These are phyloP conservation scores for Umbelopsis sp. DNA, from an alignment of 371 early-diverging fungal genomes.

Conservation along the genomic window DNA sequence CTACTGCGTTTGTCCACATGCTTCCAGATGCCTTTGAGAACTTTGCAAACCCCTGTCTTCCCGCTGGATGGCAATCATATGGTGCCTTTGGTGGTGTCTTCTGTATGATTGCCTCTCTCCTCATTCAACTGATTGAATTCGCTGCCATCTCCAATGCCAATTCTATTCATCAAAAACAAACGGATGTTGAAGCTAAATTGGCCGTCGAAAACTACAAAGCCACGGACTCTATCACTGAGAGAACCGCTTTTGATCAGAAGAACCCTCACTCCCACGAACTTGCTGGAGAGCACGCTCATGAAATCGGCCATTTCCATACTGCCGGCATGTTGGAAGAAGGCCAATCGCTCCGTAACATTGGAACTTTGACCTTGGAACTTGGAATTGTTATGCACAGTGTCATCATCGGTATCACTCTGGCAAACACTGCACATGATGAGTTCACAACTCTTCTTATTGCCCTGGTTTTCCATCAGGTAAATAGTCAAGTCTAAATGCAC, in stretches of 20 bases:
- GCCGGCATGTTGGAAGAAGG: constrained; percentile 49
- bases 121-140: constrained; percentile 42
- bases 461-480: constrained; percentile 85
- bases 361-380: constrained; percentile 75
- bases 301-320: constrained; percentile 54
- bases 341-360: constrained; percentile 37
- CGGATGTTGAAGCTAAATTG: not conserved
- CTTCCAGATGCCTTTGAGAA: constrained; percentile 42
- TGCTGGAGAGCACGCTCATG: constrained; percentile 45
- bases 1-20: constrained; percentile 83
- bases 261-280: constrained; percentile 20
- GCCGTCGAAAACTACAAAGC: not conserved
- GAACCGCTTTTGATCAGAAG: constrained; percentile 21
- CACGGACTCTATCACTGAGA: constrained; percentile 20
- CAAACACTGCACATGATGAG: constrained; percentile 63
- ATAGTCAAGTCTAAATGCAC: too few relatives aligned
- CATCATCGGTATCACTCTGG: constrained; percentile 83
- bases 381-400: constrained; percentile 89
- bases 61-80: constrained; percentile 39
- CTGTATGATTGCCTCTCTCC: constrained; percentile 44
- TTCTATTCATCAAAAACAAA: constrained; percentile 16
- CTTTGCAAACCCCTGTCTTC: constrained; percentile 44
- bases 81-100: constrained; percentile 47
- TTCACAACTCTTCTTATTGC: constrained; percentile 79
- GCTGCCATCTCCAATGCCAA: constrained; percentile 34